Evolutionary conservation across 495 filamentous ascomycete species (phyloP).

Genomic region (Arthonia radiata): DNA sequence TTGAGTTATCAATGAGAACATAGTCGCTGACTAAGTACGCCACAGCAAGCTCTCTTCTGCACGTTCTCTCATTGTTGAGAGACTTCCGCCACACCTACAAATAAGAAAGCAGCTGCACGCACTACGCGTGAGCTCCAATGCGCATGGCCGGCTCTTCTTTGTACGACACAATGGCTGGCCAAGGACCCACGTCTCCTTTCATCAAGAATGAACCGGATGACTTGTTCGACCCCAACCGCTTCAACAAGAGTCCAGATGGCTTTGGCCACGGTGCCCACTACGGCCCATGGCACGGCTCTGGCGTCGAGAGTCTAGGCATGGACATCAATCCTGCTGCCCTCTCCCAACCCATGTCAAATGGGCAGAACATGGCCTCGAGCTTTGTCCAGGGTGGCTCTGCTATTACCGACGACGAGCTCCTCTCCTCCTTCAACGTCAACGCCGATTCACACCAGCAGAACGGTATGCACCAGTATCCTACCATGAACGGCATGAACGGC

Average conservation of each 20-base stretch:
- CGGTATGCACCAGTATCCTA: constrained; percentile 19
- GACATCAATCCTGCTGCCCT: constrained; percentile 77
- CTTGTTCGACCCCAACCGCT: constrained; percentile 26
- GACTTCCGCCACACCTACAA: no score
- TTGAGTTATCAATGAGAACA: no score
- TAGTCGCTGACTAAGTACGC: no score
- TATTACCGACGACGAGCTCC: constrained; percentile 38
- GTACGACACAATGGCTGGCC: constrained; percentile 14
- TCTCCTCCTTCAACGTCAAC: constrained; percentile 23
- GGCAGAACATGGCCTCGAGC: constrained; percentile 7
- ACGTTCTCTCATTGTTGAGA: no score
- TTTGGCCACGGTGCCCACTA: constrained; percentile 36
- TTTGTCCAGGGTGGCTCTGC: constrained; percentile 22
- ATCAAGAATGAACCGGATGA: constrained; percentile 64
- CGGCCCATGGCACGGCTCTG: constrained; percentile 29
- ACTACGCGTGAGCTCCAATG: no score
- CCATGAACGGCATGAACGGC: constrained; percentile 19
- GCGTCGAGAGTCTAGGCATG: constrained; percentile 30
- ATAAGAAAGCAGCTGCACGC: no score
- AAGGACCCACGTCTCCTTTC: constrained; percentile 31
- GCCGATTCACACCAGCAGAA: constrained; percentile 6
- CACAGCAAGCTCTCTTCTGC: no score
- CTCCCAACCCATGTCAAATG: constrained; percentile 28
- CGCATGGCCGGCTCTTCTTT: no score
- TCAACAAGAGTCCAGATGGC: constrained; percentile 45